Evolutionary conservation across 352 stramenopile species (phyloP).

Genomic region (Pythium vanterpoolii): DNA sequence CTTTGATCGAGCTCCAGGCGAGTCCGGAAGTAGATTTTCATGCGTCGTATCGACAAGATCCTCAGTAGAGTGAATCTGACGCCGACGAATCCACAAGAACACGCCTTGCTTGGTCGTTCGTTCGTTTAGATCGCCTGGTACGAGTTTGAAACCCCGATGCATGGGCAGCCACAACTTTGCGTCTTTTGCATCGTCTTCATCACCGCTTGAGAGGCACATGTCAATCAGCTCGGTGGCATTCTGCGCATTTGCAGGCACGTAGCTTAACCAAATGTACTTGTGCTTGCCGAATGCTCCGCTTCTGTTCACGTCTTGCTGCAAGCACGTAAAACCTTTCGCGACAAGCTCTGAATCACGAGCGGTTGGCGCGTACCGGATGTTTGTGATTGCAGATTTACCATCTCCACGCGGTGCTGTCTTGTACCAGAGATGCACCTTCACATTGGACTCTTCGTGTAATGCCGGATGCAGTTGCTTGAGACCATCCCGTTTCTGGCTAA

Average conservation of each 20-base stretch:
- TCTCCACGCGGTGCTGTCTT: constrained; percentile 52
- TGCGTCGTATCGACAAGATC: constrained; percentile 54
- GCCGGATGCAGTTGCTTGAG: constrained; percentile 56
- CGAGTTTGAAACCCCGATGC: constrained; percentile 71
- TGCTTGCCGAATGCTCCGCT: constrained; percentile 61
- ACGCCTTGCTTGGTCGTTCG: constrained; percentile 51
- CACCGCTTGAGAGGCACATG: constrained; percentile 57
- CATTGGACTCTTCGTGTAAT: constrained; percentile 45
- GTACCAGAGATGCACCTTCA: constrained; percentile 62
- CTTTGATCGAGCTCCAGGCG: constrained; percentile 38
- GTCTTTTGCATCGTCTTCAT: constrained; percentile 62
- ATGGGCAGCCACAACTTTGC: constrained; percentile 64
- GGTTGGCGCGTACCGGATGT: constrained; percentile 59
- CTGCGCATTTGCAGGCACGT: constrained; percentile 42
- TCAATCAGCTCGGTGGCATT: constrained; percentile 63
- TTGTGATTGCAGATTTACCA: constrained; percentile 57
- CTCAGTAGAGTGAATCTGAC: constrained; percentile 30
- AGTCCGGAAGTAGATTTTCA: constrained; percentile 30
- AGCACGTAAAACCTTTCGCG: constrained; percentile 65
- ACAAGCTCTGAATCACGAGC: constrained; percentile 71
- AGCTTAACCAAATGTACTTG: constrained; percentile 76
- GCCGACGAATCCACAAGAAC: constrained; percentile 63
- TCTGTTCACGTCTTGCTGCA: constrained; percentile 71
- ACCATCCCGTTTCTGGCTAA: constrained; percentile 47
- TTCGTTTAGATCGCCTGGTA: constrained; percentile 64